Evolutionary conservation across 75 land plant genomes (phyloP).

Genomic region (Pinus taeda): DNA sequence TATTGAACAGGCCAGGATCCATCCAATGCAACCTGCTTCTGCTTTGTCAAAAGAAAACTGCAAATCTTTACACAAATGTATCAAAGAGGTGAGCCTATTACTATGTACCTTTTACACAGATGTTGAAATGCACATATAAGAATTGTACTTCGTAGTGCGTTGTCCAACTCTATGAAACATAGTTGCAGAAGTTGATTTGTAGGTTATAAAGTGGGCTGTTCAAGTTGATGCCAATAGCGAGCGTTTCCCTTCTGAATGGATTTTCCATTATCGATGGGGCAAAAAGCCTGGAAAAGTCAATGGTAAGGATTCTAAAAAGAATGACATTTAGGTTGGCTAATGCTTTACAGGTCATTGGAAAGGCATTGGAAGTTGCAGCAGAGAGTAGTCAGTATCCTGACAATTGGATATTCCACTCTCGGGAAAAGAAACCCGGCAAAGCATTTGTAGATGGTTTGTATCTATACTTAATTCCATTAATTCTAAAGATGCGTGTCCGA

Average conservation of each 20-base stretch:
- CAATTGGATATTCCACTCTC: conserved; percentile 88
- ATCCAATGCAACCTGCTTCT: conserved; percentile 72
- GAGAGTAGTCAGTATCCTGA: conserved; percentile 79
- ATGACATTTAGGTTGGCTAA: conserved; percentile 6
- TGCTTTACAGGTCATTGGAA: conserved; percentile 50
- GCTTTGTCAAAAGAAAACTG: conserved; percentile 58
- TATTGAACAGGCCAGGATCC: conserved; percentile 73
- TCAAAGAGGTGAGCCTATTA: conserved; percentile 58
- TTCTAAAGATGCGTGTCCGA: not conserved
- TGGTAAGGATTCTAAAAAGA: conserved; percentile 46
- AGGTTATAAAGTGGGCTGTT: conserved; percentile 83
- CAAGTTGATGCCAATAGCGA: conserved; percentile 82
- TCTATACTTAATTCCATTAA: not conserved
- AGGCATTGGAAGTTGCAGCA: conserved; percentile 80
- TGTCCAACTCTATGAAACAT: conserved; percentile 14
- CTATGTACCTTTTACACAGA: not conserved
- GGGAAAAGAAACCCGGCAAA: conserved; percentile 89
- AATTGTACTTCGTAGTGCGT: not conserved
- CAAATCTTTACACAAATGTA: conserved; percentile 51
- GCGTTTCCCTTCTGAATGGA: conserved; percentile 79
- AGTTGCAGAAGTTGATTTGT: conserved; percentile 21
- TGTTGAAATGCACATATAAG: not conserved
- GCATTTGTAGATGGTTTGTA: conserved; percentile 77
- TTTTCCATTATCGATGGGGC: conserved; percentile 97
- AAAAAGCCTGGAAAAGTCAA: conserved; percentile 81